phyloP scores from a whole-genome alignment of 768 basidiomycete genomes.

The Rubroboletus pulcherrimus region DNA sequence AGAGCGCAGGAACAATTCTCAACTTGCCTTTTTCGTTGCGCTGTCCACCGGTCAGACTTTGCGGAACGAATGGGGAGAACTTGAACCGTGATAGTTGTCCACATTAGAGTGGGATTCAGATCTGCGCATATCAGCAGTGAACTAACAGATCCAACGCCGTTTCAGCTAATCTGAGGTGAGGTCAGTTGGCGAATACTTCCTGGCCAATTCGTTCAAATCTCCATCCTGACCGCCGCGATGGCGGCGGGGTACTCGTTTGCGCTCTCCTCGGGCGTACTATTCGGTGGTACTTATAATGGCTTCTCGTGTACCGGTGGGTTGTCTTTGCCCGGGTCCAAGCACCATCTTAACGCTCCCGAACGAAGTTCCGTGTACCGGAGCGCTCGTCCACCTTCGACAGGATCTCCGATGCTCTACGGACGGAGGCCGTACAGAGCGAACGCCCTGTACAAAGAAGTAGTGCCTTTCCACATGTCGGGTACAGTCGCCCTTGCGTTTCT shows the following conservation, averaged over 20 bases:
- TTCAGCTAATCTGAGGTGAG: conserved; percentile 14
- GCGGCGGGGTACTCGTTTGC: conserved; percentile 19
- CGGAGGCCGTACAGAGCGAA: conserved; percentile 5
- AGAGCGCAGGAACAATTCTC: not conserved
- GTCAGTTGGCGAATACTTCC: not conserved
- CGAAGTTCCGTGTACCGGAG: conserved; percentile 2
- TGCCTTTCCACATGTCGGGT: not conserved
- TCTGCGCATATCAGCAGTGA: not conserved
- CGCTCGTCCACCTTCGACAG: conserved; percentile 3
- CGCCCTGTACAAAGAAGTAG: conserved; percentile 1
- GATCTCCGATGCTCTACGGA: conserved; percentile 13
- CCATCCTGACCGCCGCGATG: conserved; percentile 25
- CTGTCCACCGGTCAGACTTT: not conserved
- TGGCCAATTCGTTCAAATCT: conserved; percentile 12
- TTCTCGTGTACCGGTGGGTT: conserved; percentile 8
- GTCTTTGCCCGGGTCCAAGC: conserved; percentile 1
- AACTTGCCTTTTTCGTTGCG: conserved; percentile 16
- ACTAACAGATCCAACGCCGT: conserved; percentile 14
- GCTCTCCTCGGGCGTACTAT: conserved; percentile 18
- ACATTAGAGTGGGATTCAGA: not conserved
- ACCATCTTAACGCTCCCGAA: conserved; percentile 7
- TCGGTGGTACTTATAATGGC: conserved; percentile 15
- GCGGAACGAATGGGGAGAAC: not conserved
- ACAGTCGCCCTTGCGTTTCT: not conserved
- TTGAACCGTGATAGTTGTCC: not conserved